phyloP scores from a whole-genome alignment of 192 early-diverging fungal species.

The Umbelopsis sp. region DNA sequence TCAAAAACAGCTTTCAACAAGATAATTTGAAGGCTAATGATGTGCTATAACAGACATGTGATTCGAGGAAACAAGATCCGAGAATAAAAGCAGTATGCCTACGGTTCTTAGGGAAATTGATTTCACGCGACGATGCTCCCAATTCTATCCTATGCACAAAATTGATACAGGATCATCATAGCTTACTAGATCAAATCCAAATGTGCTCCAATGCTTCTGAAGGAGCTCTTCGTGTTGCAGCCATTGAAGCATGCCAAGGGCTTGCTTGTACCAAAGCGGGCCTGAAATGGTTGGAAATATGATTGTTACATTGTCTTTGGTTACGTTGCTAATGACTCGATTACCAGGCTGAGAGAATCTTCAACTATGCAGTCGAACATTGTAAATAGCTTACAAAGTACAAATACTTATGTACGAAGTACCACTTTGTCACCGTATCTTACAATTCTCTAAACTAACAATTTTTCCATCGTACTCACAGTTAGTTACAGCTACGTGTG shows the following conservation, averaged over 20 bases:
- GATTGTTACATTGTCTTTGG: neutral
- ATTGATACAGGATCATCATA: neutral
- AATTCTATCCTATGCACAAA: neutral
- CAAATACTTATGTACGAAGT: constrained; percentile 3
- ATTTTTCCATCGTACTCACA: neutral
- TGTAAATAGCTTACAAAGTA: neutral
- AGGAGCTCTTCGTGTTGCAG: constrained; percentile 25
- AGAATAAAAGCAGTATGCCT: constrained; percentile 31
- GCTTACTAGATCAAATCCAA: constrained; percentile 9
- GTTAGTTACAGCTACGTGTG: constrained; percentile 45
- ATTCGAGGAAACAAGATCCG: constrained; percentile 29
- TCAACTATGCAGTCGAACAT: neutral
- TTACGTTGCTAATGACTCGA: neutral
- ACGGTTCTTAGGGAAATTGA: constrained; percentile 28
- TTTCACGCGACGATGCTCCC: neutral
- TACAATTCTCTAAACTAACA: neutral
- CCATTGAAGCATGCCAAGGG: constrained; percentile 26
- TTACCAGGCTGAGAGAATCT: neutral
- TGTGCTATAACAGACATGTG: constrained; percentile 26
- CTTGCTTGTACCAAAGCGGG: constrained; percentile 19
- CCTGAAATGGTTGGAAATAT: constrained; percentile 13
- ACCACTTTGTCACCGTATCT: neutral
- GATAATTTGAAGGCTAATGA: neutral
- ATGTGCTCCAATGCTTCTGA: constrained; percentile 21
- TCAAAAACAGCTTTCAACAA: neutral